Evolutionary conservation across 2,329 filamentous ascomycete genomes (phyloP).

Genomic region (Neonectria coccinea): DNA sequence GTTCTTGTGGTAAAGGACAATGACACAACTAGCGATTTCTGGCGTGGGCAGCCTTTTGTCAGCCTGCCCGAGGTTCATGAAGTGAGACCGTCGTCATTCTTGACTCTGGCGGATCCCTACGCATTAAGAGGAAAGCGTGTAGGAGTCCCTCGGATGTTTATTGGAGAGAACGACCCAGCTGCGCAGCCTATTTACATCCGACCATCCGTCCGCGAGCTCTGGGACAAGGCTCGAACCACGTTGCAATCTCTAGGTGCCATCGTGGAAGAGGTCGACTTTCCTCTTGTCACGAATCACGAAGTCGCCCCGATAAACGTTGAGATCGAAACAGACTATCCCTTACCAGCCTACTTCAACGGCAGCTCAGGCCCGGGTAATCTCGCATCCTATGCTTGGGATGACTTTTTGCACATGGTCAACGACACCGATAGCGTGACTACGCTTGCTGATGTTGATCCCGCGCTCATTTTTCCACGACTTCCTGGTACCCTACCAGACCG

Average conservation of each 20-base stretch:
- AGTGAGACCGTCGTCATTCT: conserved; percentile 49
- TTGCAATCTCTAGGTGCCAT: conserved; percentile 55
- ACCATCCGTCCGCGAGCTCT: conserved; percentile 35
- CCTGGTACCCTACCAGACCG: conserved; percentile 5
- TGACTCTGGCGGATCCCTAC: no score
- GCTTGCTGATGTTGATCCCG: neutral
- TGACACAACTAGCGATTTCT: conserved; percentile 62
- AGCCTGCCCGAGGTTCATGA: conserved; percentile 50
- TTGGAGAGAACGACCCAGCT: conserved; percentile 50
- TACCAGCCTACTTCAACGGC: neutral
- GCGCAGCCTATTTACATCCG: conserved; percentile 2
- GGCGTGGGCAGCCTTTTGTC: conserved; percentile 61
- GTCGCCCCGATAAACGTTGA: neutral
- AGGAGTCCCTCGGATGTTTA: conserved; percentile 63
- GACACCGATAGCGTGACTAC: neutral
- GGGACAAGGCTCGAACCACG: conserved; percentile 49
- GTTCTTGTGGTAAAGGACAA: conserved; percentile 60
- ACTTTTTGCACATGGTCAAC: conserved; percentile 1
- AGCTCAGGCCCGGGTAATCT: neutral
- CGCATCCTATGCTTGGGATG: neutral
- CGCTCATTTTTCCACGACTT: conserved; percentile 3
- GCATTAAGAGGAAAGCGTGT: conserved; percentile 46
- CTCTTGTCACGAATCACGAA: conserved; percentile 30
- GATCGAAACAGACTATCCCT: neutral
- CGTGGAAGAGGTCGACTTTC: conserved; percentile 51